These are phyloP conservation scores for Hebeloma cylindrosporum DNA, from an alignment of 768 basidiomycete species.

Conservation along the genomic window DNA sequence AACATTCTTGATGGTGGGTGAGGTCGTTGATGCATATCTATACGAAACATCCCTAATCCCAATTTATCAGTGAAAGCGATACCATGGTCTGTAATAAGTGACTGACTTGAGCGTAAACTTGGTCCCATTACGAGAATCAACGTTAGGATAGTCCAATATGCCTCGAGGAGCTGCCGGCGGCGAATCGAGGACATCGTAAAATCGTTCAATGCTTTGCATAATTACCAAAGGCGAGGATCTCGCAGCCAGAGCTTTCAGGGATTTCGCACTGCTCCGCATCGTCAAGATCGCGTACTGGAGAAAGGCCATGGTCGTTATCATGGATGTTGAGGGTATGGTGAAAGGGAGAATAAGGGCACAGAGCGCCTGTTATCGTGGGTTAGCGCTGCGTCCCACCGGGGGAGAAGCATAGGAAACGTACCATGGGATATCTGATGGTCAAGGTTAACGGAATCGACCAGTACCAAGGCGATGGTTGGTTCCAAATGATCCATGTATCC, in stretches of 20 bases:
- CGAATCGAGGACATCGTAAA: conserved; percentile 1
- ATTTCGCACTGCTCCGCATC: conserved; percentile 16
- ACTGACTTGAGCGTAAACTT: conserved; percentile 1
- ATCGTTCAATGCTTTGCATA: neutral
- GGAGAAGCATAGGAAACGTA: conserved; percentile 17
- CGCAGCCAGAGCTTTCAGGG: conserved; percentile 23
- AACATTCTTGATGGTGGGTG: conserved; percentile 37
- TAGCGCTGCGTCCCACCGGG: neutral
- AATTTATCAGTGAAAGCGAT: neutral
- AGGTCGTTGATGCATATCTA: neutral
- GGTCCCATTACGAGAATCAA: neutral
- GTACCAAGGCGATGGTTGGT: conserved; percentile 36
- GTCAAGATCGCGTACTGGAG: conserved; percentile 32
- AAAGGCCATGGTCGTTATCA: conserved; percentile 33
- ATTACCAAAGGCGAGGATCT: neutral
- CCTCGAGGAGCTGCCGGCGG: neutral
- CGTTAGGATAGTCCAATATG: neutral
- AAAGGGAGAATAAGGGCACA: conserved; percentile 23
- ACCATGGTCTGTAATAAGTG: neutral
- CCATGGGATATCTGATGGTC: conserved; percentile 35
- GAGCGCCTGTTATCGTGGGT: conserved; percentile 16
- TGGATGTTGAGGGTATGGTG: conserved; percentile 27
- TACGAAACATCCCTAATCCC: conserved; percentile 5
- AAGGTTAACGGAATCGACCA: conserved; percentile 34
- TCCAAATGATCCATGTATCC: conserved; percentile 29